Evolutionary conservation across 192 early-diverging fungal species (phyloP).

Genomic region (Backusella australiensis): DNA sequence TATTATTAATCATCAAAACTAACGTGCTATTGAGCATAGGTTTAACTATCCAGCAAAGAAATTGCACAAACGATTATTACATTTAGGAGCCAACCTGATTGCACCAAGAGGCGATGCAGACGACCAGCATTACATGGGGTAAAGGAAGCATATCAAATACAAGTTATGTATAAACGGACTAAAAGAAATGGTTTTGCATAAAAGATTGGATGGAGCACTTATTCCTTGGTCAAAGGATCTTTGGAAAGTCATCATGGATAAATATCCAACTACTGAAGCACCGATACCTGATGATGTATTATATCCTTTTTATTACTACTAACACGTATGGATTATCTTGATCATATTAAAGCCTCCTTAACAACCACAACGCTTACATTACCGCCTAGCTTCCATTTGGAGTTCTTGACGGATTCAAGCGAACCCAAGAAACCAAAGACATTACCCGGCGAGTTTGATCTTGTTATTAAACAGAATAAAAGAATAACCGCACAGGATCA

Average conservation of each 20-base stretch:
- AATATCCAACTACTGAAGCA: conserved; percentile 49
- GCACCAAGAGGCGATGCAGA: conserved; percentile 82
- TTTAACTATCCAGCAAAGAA: conserved; percentile 96
- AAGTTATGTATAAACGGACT: background rate
- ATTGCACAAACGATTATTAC: conserved; percentile 76
- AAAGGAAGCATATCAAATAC: conserved; percentile 8
- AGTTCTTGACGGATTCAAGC: conserved; percentile 39
- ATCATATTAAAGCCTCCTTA: background rate
- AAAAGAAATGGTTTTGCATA: background rate
- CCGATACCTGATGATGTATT: conserved; percentile 55
- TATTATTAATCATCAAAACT: too few relatives aligned
- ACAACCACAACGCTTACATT: conserved; percentile 9
- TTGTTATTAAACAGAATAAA: conserved; percentile 51
- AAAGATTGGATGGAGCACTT: conserved; percentile 79
- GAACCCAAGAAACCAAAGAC: background rate
- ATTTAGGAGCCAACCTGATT: conserved; percentile 79
- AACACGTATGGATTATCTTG: background rate
- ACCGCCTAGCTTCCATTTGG: conserved; percentile 42
- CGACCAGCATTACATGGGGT: conserved; percentile 94
- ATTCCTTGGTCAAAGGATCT: conserved; percentile 84
- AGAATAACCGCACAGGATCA: conserved; percentile 76
- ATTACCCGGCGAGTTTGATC: conserved; percentile 28
- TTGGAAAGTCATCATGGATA: conserved; percentile 64
- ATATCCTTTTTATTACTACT: conserved; percentile 25
- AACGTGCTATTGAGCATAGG: conserved; percentile 28